Evolutionary conservation across 768 basidiomycete genomes (phyloP), one percentile per base, ranked within the genome.

Genomic region (Candolleomyces efflorescens): DNA sequence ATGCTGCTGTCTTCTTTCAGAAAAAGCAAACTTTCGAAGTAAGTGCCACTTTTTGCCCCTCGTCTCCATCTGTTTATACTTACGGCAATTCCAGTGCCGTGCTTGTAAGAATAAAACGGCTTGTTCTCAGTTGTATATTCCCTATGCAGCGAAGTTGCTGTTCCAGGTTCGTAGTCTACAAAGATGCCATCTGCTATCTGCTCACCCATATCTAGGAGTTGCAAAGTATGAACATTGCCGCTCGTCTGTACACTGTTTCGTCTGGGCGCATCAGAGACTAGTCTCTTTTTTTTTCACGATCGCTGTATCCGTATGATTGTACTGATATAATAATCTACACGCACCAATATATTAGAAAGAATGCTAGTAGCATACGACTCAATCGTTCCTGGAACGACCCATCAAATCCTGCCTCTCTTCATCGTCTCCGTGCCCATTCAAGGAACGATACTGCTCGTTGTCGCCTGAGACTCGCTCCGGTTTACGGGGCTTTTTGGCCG

Each of bases 21-120:
- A 98, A 98, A 89, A 98, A 98, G 73, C 96, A 98, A 82, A 94
- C 86, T 39, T 98, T 98, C 71, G 94, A 98, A 77, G 82, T 82
- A 65, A 41, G 71, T 64, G 15, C 39, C 18, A 12, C 20, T 26
- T 46, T 38, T 26, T 27, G 10, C 49, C 6, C 18, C n/a, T 7
- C 10, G 41, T 13, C 11, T 23, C 38, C 38, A 36, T 27, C 27
- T 24, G n/a, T 59, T 59, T 54, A n/a, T n/a, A 43, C 2, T 45
- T 50, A 57, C 45, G 32, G 11, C 32, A 32, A 32, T 11, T 32
- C 17, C 56, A 83, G 81, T 99, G 97, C 69, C 90, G 96, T 55
- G 90, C 94, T 22, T 98, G 96, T 75, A 91, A 94, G 69, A 98
- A 97, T 78, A 95, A 95, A 77, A 96, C 94, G 17, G 92, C 92